phyloP scores from a whole-genome alignment of 345 rosid genomes.

The Dipteronia dyeriana region DNA sequence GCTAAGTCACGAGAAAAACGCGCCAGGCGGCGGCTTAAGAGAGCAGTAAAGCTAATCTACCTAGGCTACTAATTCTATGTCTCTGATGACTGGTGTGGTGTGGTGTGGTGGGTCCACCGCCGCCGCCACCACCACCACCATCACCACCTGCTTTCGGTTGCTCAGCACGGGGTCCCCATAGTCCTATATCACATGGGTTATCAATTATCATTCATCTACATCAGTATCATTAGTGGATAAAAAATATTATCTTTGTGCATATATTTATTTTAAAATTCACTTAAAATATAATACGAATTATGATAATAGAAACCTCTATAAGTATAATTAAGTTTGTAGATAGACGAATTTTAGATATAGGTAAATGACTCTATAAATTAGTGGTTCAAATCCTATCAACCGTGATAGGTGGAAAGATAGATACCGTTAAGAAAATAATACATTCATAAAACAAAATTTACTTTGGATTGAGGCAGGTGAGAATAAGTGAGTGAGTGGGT shows the following conservation, averaged over 20 bases:
- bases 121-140: conserved; percentile 9
- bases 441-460: too few species aligned
- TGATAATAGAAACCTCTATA: background rate
- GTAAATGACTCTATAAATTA: too few species aligned
- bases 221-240: background rate
- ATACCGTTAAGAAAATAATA: too few species aligned
- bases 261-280: background rate
- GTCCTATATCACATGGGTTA: conserved; percentile 18
- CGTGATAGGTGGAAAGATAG: too few species aligned
- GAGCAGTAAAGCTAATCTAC: background rate
- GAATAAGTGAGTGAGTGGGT: background rate
- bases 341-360: too few species aligned
- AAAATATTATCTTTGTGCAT: background rate
- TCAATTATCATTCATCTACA: conserved; percentile 7
- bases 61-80: background rate
- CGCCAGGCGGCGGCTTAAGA: conserved; percentile 14
- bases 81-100: background rate
- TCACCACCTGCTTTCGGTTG: conserved; percentile 27
- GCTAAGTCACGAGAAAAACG: conserved; percentile 36
- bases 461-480: conserved; percentile 4
- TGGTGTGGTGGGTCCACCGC: conserved; percentile 21
- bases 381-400: too few species aligned
- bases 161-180: conserved; percentile 35
- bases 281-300: background rate
- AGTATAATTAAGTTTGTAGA: too few species aligned